Base-by-base conservation (phyloP, 805 yeast species). In the Lipomyces orientalis region DNA sequence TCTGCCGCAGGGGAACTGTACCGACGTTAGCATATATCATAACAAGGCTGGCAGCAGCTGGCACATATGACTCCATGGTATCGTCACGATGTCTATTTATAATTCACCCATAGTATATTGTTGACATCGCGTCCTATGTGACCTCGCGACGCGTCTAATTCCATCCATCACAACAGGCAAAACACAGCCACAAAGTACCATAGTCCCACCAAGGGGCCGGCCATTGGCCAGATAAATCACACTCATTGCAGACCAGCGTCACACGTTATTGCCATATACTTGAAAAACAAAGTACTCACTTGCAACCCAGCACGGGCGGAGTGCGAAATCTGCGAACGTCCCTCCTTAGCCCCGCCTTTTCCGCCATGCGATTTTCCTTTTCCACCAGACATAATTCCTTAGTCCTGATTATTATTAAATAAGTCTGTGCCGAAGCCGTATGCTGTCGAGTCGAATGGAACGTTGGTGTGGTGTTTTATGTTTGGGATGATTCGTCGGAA, bases 1-100 rank as follows among this genome's bases (percentile, higher is more conserved):
- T 89, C 99, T 92, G 68, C 99, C 99, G 51, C 96, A 98, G 61
- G 99, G 99, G 83, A 95, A 95, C 90, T 95, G 35, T 12, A 19
- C 22, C 49, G 49, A 43, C 49, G 49, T 43, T 43, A 43, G 49
- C 22, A 43, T 52, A 16, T 8, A 52, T n/a, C 56, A 16, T 34
- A 56, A 10, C 46, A 56, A 34, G 39, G n/a, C 9, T 29, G 22
- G 37, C 46, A n/a, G 16, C 12, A 33, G 14, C 34, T 22, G 37
- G 37, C 57, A 4, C 9, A 22, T 22, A 54, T 14, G 35, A 22
- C n/a, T 43, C 49, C 22, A 43, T 43, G 16, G n/a, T 43, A 43
- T 43, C 49, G 16, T 43, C 49, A 43, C 49, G n/a, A n/a, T 8
- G 7, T 43, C 22, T 5, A 16, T 19, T 43, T 22, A 43, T 43